Evolutionary conservation across 1,284 basidiomycete species (phyloP), one percentile per base, ranked within the genome.

Genomic region (Kwoniella shivajii): DNA sequence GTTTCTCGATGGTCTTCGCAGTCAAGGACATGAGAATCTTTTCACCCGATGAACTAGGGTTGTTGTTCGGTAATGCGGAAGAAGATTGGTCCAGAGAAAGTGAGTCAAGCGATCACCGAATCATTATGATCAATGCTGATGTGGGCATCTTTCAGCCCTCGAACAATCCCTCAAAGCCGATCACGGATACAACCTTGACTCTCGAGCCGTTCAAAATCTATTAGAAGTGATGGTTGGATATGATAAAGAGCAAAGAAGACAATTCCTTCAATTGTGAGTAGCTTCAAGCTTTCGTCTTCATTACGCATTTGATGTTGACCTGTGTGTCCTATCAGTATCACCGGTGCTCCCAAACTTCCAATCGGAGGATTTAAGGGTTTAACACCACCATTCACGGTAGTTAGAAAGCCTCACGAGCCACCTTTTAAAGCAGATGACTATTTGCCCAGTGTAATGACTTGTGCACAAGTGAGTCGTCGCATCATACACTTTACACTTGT

Each of bases 401-500:
- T 99, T 42, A 88, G 94, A 67, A 97, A 99, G 76, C 92, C 92
- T 18, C 92, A 95, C 68, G 96, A 98, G 76, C 81, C 89, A 4
- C 89, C 91, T 9, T 82, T 92, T 63, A 85, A 86, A 16, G 90
- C 95, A 1, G 93, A 99, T 75, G 91, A 96, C 75, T 96, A 96
- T 74, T 81, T 99, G 37, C 95, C 95, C 0, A 94, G 91, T 73
- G 94, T 98, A 43, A 98, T 98, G 95, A 98, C 95, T 10, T 99
- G 95, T 75, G 94, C 95, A 64, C 96, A 97, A 78, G 75, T 78
- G 30, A 62, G 75, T 64, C 34, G 30, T 16, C 6, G 13, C 27
- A 14, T n/a, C 38, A 53, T 42, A n/a, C n/a, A 6, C 16, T 6
- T 11, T 20, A 20, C 27, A 18, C 33, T 33, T 48, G 57, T 29